Evolutionary conservation across 768 basidiomycete species (phyloP), one percentile per base, ranked within the genome.

Genomic region (Boletellus sp.): DNA sequence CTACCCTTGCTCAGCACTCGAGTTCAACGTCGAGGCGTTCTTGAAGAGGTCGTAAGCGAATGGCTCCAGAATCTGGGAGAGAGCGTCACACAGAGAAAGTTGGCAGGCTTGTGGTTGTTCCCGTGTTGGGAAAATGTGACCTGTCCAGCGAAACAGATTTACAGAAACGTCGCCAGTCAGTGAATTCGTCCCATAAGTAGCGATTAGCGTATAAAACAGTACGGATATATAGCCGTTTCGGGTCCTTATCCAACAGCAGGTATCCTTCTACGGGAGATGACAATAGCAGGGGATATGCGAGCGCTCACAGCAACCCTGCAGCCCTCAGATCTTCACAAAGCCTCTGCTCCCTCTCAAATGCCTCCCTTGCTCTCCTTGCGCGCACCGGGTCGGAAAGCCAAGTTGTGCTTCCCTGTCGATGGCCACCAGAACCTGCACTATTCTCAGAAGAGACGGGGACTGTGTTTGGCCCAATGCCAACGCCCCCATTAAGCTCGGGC

Each of bases 1-100:
- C 36, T 94, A 90, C 72, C 95, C 95, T 17, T 97, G 94, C 72
- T 97, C 94, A 31, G 86, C 86, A 7, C 72, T 99, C 48, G 95
- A 99, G 76, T 93, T 99, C 68, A 87, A 85, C 26, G 76, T 97
- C 39, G 94, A 97, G 69, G 90, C 90, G n/a, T 92, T 99, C 78
- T 84, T 88, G 74, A 89, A 85, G 69, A 75, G 43, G 78, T 57
- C 42, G 41, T 59, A 46, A 56, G 47, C 10, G 22, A 41, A 43
- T 19, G 31, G 4, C n/a, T 43, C 36, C 11, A 34, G 37, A 47
- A 48, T 42, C 13, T 32, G 9, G 32, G 32, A 13, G 44, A 55
- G 46, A 45, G 20, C 33, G 22, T 16, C 45, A 35, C 10, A 35
- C 23, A 16, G 26, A 31, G 39, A 37, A 59, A 38, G 23, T 44